A percentile compares a stretch with the other conserved stretches of the same genome.
phyloP scores from a whole-genome alignment of 169 alveolate genomes.

The Babesia gibsoni region DNA sequence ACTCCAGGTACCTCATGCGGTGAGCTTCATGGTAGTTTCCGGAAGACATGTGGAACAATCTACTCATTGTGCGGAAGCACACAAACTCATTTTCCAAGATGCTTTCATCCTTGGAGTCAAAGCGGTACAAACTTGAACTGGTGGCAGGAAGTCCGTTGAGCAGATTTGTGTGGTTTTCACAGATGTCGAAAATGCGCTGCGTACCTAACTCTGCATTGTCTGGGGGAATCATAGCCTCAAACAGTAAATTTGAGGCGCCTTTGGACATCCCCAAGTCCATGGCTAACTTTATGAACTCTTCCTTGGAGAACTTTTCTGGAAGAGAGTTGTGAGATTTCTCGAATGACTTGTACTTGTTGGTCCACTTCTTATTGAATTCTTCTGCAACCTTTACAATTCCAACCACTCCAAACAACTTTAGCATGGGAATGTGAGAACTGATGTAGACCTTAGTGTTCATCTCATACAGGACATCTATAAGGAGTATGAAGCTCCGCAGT shows the following conservation, averaged over 20 bases:
- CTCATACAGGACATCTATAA: constrained; percentile 59
- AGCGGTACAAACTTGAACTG: constrained; percentile 16
- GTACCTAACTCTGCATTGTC: neutral
- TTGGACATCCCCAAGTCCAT: neutral
- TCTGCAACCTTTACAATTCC: constrained; percentile 48
- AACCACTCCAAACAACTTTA: constrained; percentile 41
- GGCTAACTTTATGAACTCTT: constrained; percentile 5
- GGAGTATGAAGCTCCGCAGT: constrained; percentile 44
- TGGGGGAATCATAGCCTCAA: constrained; percentile 36
- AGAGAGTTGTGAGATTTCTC: neutral
- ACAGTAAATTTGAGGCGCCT: neutral
- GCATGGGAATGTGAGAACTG: constrained; percentile 24
- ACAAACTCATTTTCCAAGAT: constrained; percentile 43
- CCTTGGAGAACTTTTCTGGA: neutral
- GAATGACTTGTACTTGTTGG: neutral
- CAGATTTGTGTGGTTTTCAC: constrained; percentile 26
- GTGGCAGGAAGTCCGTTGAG: constrained; percentile 12
- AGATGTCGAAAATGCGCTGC: constrained; percentile 20
- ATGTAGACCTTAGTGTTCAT: constrained; percentile 1
- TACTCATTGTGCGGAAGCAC: constrained; percentile 49
- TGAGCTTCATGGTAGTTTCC: constrained; percentile 27
- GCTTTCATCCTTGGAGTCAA: constrained; percentile 40
- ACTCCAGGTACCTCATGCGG: too few relatives aligned
- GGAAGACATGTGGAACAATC: constrained; percentile 65
- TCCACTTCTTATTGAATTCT: neutral